Evolutionary conservation across 2,329 filamentous ascomycete genomes (phyloP).

Genomic region (Capronia americana): DNA sequence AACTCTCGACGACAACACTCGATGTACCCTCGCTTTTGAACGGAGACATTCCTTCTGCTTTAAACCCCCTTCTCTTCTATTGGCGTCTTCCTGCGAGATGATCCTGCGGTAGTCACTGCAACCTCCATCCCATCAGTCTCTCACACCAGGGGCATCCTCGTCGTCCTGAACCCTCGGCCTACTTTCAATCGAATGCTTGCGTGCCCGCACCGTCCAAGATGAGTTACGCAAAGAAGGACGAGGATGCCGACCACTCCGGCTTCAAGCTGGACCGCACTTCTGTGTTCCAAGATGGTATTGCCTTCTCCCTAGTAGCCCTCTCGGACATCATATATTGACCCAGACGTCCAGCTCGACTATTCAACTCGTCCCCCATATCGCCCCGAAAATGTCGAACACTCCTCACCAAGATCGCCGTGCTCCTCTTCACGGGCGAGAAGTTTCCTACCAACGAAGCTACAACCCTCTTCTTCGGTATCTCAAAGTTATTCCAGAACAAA

Average conservation of each 20-base stretch:
- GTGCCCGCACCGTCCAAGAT: constrained; percentile 58
- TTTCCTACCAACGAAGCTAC: constrained; percentile 98
- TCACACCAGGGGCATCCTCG: constrained; percentile 29
- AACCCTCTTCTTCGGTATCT: constrained; percentile 97
- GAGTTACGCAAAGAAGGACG: constrained; percentile 99
- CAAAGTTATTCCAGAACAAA: constrained; percentile 99
- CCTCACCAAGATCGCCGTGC: constrained; percentile 93
- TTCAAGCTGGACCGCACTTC: constrained; percentile 97
- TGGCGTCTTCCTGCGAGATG: constrained; percentile 31
- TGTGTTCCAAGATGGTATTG: constrained; percentile 96
- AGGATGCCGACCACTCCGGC: constrained; percentile 91
- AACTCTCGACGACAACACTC: constrained; percentile 19
- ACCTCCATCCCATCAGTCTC: constrained; percentile 6
- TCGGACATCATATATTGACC: constrained; percentile 18
- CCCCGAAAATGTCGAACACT: constrained; percentile 97
- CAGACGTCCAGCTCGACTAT: constrained; percentile 76
- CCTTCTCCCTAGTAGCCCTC: neutral
- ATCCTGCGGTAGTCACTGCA: constrained; percentile 36
- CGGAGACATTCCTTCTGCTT: neutral
- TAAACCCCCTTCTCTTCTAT: constrained; percentile 3
- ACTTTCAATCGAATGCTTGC: constrained; percentile 30
- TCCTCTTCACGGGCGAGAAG: constrained; percentile 94
- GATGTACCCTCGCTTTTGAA: constrained; percentile 2
- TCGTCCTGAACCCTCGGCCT: constrained; percentile 26
- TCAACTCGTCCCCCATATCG: constrained; percentile 96